Base-by-base conservation (phyloP, 345 rosid species). In the Eucalyptus sp. region DNA sequence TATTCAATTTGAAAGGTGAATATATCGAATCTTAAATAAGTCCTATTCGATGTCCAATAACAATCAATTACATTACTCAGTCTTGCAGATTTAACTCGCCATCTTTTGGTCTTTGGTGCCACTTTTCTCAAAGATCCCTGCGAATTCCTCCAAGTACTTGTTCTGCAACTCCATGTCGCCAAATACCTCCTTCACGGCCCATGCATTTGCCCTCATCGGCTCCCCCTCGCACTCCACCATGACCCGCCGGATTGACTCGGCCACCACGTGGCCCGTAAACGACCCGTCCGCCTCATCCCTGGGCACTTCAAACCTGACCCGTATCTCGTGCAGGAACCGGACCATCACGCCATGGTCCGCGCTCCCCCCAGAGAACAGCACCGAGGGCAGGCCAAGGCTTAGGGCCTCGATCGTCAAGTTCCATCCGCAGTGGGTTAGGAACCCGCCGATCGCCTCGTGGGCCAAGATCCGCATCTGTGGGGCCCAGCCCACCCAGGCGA, bases 381-480 rank as follows among this genome's bases (percentile, higher is more conserved):
- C 83, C 52, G 89, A 46, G 4, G 89, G 44, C 43, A 31, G 51
- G 3, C 90, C 91, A 8, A 27, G 54, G 4, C 87, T 54, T 2
- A 91, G 88, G 5, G 87, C 90, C 89, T 91, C 90, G 7, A 89
- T 80, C 7, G 86, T 90, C 1, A 90, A 90, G 86, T 88, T 85
- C 88, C 89, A 86, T 1, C 91, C 90, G 7, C 62, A 46, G 86
- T 90, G 93, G 6, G 91, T 91, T 86, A 91, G 83, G 89, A 91
- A 90, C 7, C 87, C 89, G 6, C 91, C 93, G 10, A 88, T 87
- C 4, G 90, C 87, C 25, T 41, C 27, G 17, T 91, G 90, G 50
- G 33, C 80, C 60, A 91, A 58, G 86, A 91, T 86, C 27, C 58
- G 43, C 1, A 37, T 10, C 37, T 91, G 89, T 17, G 90, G 90